These are phyloP conservation scores for Quercus parvula DNA, from an alignment of 306 rosid species.

Conservation along the genomic window DNA sequence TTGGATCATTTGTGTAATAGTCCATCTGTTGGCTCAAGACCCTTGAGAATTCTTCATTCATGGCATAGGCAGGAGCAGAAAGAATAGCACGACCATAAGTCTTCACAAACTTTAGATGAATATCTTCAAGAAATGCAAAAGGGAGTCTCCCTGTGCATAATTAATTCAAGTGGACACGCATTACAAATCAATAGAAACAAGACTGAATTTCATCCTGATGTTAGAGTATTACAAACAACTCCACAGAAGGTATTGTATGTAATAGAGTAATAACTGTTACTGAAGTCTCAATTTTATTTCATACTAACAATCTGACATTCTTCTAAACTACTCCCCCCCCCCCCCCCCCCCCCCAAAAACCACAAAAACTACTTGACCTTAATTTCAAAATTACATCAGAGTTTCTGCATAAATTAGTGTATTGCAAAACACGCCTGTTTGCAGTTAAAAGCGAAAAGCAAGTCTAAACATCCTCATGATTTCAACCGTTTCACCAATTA, in stretches of 20 bases:
- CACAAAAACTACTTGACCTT: no score
- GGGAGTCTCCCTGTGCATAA: slow-evolving; percentile 74
- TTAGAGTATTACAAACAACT: neutral
- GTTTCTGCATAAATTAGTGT: neutral
- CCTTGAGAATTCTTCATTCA: slow-evolving; percentile 95
- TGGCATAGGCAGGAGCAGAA: slow-evolving; percentile 80
- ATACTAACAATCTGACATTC: no score
- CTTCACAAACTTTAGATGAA: slow-evolving; percentile 85
- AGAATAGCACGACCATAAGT: slow-evolving; percentile 82
- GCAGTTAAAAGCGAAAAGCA: neutral
- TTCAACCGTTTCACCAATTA: neutral
- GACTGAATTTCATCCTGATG: neutral
- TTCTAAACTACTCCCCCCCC: no score
- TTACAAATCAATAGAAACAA: neutral
- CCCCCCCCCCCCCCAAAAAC: no score
- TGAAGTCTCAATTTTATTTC: no score
- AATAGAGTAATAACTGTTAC: neutral
- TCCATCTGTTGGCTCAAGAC: slow-evolving; percentile 85
- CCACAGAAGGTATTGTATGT: neutral
- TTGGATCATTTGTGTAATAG: slow-evolving; percentile 82
- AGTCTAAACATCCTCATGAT: neutral
- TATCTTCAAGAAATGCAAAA: slow-evolving; percentile 91
- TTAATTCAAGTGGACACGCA: neutral
- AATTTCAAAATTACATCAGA: neutral
- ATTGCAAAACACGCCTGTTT: neutral